phyloP scores from a whole-genome alignment of 305 asterid genomes.

The Solanum aculeatissimum region DNA sequence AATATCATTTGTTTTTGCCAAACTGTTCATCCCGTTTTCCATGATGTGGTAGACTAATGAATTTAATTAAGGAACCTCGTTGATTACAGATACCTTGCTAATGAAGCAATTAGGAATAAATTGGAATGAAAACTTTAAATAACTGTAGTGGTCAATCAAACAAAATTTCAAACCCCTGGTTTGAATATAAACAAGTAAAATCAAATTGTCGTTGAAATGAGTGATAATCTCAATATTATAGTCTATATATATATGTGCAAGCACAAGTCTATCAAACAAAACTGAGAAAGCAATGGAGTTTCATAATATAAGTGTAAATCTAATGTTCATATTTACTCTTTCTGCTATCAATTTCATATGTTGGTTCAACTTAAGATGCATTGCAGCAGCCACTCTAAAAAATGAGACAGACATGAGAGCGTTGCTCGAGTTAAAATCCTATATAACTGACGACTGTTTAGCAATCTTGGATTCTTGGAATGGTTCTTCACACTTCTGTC shows the following conservation, averaged over 20 bases:
- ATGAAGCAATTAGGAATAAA: neutral
- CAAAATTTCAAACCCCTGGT: neutral
- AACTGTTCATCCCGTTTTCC: neutral
- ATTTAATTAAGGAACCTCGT: neutral
- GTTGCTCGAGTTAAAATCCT: conserved; percentile 16
- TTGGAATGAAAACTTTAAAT: neutral
- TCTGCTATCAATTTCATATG: neutral
- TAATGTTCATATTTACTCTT: neutral
- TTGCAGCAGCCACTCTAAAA: neutral
- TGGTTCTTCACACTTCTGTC: conserved; percentile 19
- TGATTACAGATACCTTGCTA: neutral
- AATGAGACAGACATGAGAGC: conserved; percentile 13
- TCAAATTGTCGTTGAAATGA: neutral
- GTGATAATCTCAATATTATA: neutral
- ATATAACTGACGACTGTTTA: conserved; percentile 11
- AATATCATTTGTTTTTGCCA: neutral
- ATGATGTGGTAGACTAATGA: neutral
- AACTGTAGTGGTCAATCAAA: neutral
- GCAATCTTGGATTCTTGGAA: conserved; percentile 13
- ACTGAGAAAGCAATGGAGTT: neutral
- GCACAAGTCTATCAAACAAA: neutral
- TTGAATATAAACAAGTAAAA: neutral
- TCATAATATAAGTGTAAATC: neutral
- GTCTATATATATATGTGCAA: neutral
- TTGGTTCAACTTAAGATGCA: neutral